Percentiles rank a stretch among this genome's conserved stretches.
These are phyloP conservation scores for Alternaria dauci DNA, from an alignment of 2,329 filamentous ascomycete genomes.

Conservation along the genomic window DNA sequence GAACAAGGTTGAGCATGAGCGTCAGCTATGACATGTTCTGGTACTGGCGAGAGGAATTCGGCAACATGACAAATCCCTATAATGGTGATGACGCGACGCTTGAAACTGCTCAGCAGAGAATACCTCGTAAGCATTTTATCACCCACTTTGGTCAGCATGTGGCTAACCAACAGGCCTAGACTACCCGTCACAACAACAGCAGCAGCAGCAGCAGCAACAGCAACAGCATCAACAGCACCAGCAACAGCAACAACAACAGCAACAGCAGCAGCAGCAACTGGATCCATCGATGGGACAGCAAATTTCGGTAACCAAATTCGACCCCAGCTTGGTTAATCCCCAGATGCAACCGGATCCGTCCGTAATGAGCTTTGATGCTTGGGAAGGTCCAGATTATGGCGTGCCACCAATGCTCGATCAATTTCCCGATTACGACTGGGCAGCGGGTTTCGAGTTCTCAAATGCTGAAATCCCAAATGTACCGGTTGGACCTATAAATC, in stretches of 20 bases:
- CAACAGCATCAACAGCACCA: slow-evolving; percentile 19
- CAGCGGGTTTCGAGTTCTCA: slow-evolving; percentile 47
- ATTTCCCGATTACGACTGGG: slow-evolving; percentile 52
- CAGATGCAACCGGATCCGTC: slow-evolving; percentile 32
- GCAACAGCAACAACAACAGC: background rate
- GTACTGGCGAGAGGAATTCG: slow-evolving; percentile 52
- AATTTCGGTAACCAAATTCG: slow-evolving; percentile 36
- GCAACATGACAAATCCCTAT: slow-evolving; percentile 49
- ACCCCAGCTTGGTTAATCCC: slow-evolving; percentile 34
- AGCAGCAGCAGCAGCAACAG: slow-evolving; percentile 9
- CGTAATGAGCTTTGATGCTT: slow-evolving; percentile 38
- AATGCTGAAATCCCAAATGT: slow-evolving; percentile 40
- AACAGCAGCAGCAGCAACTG: slow-evolving; percentile 20
- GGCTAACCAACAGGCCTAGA: slow-evolving; percentile 28
- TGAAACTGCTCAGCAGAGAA: slow-evolving; percentile 34
- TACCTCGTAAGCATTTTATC: slow-evolving; percentile 38
- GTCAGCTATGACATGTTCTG: slow-evolving; percentile 52
- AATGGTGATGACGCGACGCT: slow-evolving; percentile 40
- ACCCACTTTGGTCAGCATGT: background rate
- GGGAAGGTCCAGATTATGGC: slow-evolving; percentile 41
- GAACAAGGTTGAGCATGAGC: slow-evolving; percentile 49
- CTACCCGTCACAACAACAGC: slow-evolving; percentile 26
- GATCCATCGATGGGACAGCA: slow-evolving; percentile 26
- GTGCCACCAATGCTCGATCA: slow-evolving; percentile 45
- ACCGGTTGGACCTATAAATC: slow-evolving; percentile 28